Evolutionary conservation across 1,284 basidiomycete species (phyloP).

Genomic region (Mycena citricolor): DNA sequence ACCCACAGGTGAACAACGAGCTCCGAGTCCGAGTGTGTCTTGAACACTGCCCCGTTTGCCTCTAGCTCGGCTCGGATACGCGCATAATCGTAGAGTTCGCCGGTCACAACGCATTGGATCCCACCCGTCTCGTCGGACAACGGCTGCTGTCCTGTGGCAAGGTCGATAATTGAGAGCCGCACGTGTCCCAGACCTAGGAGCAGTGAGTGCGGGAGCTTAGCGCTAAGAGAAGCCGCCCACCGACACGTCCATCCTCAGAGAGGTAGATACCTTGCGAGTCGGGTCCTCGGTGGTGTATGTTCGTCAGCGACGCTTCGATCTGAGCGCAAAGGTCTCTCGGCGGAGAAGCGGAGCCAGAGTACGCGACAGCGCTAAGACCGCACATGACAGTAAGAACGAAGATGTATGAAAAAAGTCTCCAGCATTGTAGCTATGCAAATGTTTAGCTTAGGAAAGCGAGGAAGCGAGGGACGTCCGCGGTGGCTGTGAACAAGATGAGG

Average conservation of each 20-base stretch:
- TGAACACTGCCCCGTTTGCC: conserved; percentile 21
- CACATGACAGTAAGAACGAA: too few relatives aligned
- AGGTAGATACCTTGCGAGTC: conserved; percentile 19
- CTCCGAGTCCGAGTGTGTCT: conserved; percentile 24
- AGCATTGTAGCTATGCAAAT: too few relatives aligned
- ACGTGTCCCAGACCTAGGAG: conserved; percentile 23
- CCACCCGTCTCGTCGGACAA: conserved; percentile 20
- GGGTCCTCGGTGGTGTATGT: conserved; percentile 20
- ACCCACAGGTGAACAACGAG: conserved; percentile 23
- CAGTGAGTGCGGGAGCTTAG: background rate
- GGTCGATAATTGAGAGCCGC: conserved; percentile 27
- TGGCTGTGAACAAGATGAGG: too few relatives aligned
- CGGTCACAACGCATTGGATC: conserved; percentile 25
- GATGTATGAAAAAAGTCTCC: too few relatives aligned
- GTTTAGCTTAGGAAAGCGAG: too few relatives aligned
- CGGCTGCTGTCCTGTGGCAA: conserved; percentile 25
- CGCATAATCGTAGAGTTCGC: conserved; percentile 27
- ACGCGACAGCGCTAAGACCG: too few relatives aligned
- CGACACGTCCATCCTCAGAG: conserved; percentile 16
- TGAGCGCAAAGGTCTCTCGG: too few relatives aligned
- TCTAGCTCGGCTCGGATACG: conserved; percentile 23
- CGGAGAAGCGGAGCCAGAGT: too few relatives aligned
- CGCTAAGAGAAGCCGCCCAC: conserved; percentile 3
- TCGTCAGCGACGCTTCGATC: conserved; percentile 13
- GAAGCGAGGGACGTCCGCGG: too few relatives aligned